Evolutionary conservation across 2,329 filamentous ascomycete genomes (phyloP).

Genomic region (Aspergillus costaricaensis): DNA sequence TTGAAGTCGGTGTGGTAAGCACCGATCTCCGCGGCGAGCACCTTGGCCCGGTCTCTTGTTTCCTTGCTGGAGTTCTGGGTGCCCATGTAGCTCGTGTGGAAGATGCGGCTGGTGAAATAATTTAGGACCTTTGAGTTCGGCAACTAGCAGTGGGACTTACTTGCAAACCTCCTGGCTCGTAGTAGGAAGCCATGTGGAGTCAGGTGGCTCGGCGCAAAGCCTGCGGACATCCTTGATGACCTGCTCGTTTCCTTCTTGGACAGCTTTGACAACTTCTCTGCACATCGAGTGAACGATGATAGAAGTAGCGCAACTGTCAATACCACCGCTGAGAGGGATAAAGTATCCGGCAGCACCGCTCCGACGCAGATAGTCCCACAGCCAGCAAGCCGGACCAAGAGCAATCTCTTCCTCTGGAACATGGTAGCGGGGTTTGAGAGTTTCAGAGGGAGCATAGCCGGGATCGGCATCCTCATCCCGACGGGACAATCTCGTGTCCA

Average conservation of each 20-base stretch:
- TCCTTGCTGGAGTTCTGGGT: conserved; percentile 67
- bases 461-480: conserved; percentile 46
- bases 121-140: conserved; percentile 1
- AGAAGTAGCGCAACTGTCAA: conserved; percentile 43
- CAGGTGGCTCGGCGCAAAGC: conserved; percentile 53
- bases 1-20: conserved; percentile 72
- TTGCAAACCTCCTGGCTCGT: conserved; percentile 63
- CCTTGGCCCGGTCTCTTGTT: conserved; percentile 66
- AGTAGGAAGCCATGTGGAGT: conserved; percentile 53
- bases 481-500: conserved; percentile 39
- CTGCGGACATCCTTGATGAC: conserved; percentile 57
- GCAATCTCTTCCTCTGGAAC: conserved; percentile 68
- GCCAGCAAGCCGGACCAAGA: conserved; percentile 64
- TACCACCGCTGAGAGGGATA: conserved; percentile 43
- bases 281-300: conserved; percentile 46
- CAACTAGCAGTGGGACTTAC: conserved; percentile 14
- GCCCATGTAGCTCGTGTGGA: conserved; percentile 70
- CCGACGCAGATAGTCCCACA: conserved; percentile 54
- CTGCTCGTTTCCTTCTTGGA: conserved; percentile 43
- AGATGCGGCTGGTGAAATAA: conserved; percentile 45
- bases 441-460: conserved; percentile 47
- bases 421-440: conserved; percentile 57
- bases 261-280: conserved; percentile 38
- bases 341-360: conserved; percentile 42
- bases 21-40: conserved; percentile 63